Evolutionary conservation across 1,139 yeast genomes (phyloP).

Genomic region (Lodderomyces margitis): DNA sequence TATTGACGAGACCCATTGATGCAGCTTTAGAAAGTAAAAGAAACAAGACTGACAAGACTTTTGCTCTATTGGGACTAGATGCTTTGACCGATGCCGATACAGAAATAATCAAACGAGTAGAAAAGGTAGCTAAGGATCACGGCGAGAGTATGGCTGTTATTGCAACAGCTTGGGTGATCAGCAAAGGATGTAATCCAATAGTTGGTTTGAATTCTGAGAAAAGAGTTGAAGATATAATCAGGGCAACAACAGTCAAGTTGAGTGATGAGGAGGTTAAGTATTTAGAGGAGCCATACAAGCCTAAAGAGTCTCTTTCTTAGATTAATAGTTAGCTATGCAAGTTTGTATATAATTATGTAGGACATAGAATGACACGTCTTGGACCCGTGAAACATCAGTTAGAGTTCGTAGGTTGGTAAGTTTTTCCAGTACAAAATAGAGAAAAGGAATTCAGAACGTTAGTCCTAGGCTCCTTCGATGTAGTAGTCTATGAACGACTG

Average conservation of each 20-base stretch:
- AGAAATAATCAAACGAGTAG: constrained; percentile 49
- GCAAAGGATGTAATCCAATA: constrained; percentile 53
- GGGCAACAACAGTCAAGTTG: constrained; percentile 40
- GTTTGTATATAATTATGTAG: no score
- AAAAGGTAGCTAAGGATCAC: constrained; percentile 46
- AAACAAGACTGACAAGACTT: constrained; percentile 11
- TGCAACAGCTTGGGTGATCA: constrained; percentile 54
- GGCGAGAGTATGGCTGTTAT: constrained; percentile 53
- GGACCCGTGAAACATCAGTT: no score
- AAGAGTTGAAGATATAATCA: constrained; percentile 54
- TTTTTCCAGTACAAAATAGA: no score
- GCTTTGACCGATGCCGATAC: constrained; percentile 21
- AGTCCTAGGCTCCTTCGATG: no score
- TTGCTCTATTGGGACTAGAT: constrained; percentile 10
- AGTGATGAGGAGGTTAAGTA: constrained; percentile 43
- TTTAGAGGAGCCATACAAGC: constrained; percentile 49
- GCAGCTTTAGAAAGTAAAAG: constrained; percentile 10
- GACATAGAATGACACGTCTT: no score
- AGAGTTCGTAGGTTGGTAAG: no score
- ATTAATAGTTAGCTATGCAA: no score
- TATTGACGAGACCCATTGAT: constrained; percentile 39
- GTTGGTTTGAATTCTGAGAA: constrained; percentile 53
- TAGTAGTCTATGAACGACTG: no score
- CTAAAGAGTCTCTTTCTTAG: constrained; percentile 7
- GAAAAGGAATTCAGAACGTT: no score